Evolutionary conservation across 257 asterid species (phyloP).

Genomic region (Fraxinus pennsylvanica): DNA sequence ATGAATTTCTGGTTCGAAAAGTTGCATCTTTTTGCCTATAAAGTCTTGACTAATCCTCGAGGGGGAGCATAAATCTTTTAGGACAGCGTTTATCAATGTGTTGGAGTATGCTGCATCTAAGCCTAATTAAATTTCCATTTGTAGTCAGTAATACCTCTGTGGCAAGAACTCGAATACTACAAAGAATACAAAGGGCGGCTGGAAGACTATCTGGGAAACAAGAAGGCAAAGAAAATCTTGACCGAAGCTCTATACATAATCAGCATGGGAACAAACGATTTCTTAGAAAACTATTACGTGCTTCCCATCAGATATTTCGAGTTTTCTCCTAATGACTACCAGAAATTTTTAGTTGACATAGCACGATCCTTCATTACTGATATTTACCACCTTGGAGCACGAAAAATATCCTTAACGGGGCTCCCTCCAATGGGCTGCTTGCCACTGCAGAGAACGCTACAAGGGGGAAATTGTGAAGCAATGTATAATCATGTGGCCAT

Average conservation of each 20-base stretch:
- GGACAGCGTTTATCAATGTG: neutral
- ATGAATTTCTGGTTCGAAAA: neutral
- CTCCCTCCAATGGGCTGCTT: conserved; percentile 53
- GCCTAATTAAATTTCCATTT: neutral
- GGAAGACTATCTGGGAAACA: conserved; percentile 20
- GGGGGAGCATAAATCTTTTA: neutral
- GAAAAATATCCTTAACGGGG: conserved; percentile 37
- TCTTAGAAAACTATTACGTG: conserved; percentile 43
- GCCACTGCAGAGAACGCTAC: conserved; percentile 41
- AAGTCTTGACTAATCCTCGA: no score
- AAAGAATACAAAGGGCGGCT: conserved; percentile 39
- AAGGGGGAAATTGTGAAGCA: conserved; percentile 30
- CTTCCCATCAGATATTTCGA: conserved; percentile 20
- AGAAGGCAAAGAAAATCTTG: conserved; percentile 25
- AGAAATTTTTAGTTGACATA: conserved; percentile 18
- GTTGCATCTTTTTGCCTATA: neutral
- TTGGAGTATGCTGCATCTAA: neutral
- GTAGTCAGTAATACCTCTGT: conserved; percentile 46
- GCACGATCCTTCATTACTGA: conserved; percentile 31
- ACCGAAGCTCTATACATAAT: conserved; percentile 32
- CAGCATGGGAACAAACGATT: conserved; percentile 49
- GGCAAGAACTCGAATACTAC: conserved; percentile 48
- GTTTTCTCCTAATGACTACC: conserved; percentile 34
- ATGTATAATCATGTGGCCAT: conserved; percentile 36
- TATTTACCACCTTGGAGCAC: conserved; percentile 36